phyloP scores from a whole-genome alignment of 2,329 filamentous ascomycete species.

The Cladophialophora exuberans region DNA sequence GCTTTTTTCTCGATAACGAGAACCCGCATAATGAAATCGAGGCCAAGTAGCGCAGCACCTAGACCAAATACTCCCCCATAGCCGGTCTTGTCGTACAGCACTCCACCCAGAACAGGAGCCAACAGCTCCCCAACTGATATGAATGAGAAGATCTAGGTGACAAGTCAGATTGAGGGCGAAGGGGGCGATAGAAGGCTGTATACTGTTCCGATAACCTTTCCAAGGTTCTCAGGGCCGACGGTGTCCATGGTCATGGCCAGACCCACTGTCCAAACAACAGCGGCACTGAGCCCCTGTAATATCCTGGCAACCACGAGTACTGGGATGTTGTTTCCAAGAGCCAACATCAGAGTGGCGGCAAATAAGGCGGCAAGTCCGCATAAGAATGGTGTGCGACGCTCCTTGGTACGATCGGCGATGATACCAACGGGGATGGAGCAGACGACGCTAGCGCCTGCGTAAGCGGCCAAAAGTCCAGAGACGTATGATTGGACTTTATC shows the following conservation, averaged over 20 bases:
- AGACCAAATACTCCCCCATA: constrained; percentile 63
- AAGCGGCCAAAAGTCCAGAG: constrained; percentile 58
- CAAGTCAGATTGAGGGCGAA: neutral
- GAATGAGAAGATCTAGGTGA: constrained; percentile 57
- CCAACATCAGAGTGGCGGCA: constrained; percentile 59
- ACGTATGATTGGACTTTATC: constrained; percentile 56
- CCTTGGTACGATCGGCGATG: constrained; percentile 57
- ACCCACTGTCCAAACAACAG: constrained; percentile 63
- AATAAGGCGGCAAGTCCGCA: constrained; percentile 57
- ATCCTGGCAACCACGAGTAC: constrained; percentile 57
- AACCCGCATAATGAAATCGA: constrained; percentile 65
- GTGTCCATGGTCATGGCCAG: constrained; percentile 63
- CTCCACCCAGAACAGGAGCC: constrained; percentile 62
- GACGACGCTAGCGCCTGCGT: constrained; percentile 57
- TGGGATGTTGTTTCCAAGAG: constrained; percentile 52
- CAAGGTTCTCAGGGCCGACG: constrained; percentile 59
- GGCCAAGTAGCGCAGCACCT: constrained; percentile 55
- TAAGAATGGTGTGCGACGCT: constrained; percentile 62
- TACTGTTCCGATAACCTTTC: constrained; percentile 63
- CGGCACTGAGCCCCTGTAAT: constrained; percentile 61
- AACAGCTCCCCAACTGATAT: constrained; percentile 61
- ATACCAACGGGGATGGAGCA: constrained; percentile 58
- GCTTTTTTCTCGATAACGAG: constrained; percentile 66
- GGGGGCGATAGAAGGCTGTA: constrained; percentile 27
- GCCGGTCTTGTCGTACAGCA: constrained; percentile 63